Base-by-base conservation (phyloP, 257 asterid species). In the Solanum tacnaense region DNA sequence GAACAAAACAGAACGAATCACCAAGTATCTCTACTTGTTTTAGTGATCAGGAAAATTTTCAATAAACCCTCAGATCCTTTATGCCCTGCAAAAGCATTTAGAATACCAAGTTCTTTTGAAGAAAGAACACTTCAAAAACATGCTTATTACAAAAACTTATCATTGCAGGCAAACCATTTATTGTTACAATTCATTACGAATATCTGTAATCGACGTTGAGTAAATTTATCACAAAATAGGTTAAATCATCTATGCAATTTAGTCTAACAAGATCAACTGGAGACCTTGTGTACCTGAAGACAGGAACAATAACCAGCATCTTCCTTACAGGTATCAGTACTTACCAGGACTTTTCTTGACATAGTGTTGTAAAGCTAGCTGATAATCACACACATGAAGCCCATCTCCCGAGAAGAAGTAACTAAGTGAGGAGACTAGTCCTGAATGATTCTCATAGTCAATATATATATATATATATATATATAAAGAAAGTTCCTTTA, bases 331-430 rank as follows among this genome's bases (percentile, higher is more conserved):
- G 39, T 78, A 15, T 46, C 34, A n/a, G 71, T 60, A 88, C 93
- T 89, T 91, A 94, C 99, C 96, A 89, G 90, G 91, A 88, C 92
- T 95, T 89, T 90, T 92, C 92, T 93, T 95, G 85, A 88, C 86
- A 88, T 34, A 90, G 88, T 92, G 89, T 84, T 95, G 99, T 74
- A 97, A 75, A 87, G 93, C 91, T 71, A 97, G 92, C 92, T 96
- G 95, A 91, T 91, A 97, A 90, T 96, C 96, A 87, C 84, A 87
- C 49, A 91, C 94, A 90, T 95, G 98, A 90, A 87, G 34, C 70
- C 99, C 96, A 88, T 94, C 90, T 89, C 89, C 95, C 87, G 95
- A 93, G 90, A 97, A 96, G 93, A 97, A 94, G 93, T 92, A 96
- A 92, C 39, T 91, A 89, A 97, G 95, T 29, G 99, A 92, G 91